Conservation (phyloP, 345 rosid genomes). For the Moricandia arvensis region DNA sequence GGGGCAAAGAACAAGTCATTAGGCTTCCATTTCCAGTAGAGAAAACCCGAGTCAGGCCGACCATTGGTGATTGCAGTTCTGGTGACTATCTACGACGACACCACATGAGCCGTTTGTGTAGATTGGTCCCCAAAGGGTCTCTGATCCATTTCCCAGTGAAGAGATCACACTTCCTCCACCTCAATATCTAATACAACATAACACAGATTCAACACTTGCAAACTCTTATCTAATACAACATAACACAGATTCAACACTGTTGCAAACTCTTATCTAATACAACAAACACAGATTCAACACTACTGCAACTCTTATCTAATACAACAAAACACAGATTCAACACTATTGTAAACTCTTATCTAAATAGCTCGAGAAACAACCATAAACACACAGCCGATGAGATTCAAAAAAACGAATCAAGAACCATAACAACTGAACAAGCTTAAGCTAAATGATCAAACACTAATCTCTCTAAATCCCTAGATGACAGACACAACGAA, state of each 20-base stretch:
- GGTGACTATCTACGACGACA: constrained; percentile 61
- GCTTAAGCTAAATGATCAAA: background rate
- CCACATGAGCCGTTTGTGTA: constrained; percentile 28
- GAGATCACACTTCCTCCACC: constrained; percentile 69
- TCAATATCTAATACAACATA: constrained; percentile 23
- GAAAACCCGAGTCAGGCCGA: constrained; percentile 73
- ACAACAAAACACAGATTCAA: background rate
- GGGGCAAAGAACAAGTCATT: constrained; percentile 66
- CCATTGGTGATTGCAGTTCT: constrained; percentile 89
- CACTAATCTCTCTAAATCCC: constrained; percentile 1
- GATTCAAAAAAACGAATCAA: constrained; percentile 4
- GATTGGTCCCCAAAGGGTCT: constrained; percentile 63
- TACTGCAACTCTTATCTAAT: no score
- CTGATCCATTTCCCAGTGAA: constrained; percentile 86
- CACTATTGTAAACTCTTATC: no score
- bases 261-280: background rate
- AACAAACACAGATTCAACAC: background rate
- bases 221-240: background rate
- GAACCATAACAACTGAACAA: background rate
- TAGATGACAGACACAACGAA: constrained; percentile 13
- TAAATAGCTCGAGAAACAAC: no score
- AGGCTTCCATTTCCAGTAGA: constrained; percentile 93
- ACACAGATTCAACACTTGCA: background rate
- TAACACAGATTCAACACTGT: background rate
- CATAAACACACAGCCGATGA: no score